Evolutionary conservation across 139 green algal species (phyloP).

Genomic region (Chlamydomonas asymmetrica): DNA sequence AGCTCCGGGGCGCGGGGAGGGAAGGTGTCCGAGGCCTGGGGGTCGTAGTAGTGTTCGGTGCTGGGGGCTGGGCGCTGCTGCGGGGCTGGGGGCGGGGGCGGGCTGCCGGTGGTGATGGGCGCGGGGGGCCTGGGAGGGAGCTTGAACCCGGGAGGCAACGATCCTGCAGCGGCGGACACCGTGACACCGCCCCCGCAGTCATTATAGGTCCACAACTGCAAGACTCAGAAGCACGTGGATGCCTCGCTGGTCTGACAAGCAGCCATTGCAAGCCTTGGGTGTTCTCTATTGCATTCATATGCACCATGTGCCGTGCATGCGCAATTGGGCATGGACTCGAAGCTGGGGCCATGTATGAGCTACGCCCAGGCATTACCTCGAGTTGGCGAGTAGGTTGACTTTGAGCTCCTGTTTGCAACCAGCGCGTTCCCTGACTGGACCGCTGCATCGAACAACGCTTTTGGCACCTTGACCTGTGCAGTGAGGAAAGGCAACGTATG

Average conservation of each 20-base stretch:
- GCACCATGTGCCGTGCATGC: too few species aligned
- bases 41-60: slow-evolving; percentile 18
- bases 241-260: too few species aligned
- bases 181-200: neutral
- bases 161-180: neutral
- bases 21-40: slow-evolving; percentile 1
- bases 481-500: neutral
- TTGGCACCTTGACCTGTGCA: slow-evolving; percentile 43
- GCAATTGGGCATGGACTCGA: too few species aligned
- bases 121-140: neutral
- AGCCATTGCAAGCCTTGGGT: too few species aligned
- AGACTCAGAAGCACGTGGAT: too few species aligned
- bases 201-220: too few species aligned
- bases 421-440: slow-evolving; percentile 27
- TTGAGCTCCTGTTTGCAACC: slow-evolving; percentile 22
- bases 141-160: neutral
- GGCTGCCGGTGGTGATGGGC: neutral
- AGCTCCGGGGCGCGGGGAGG: slow-evolving; percentile 10
- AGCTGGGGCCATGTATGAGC: too few species aligned
- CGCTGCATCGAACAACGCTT: slow-evolving; percentile 36
- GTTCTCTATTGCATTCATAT: too few species aligned
- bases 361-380: neutral
- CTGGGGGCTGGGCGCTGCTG: neutral
- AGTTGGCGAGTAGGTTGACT: neutral
- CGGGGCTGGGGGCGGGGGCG: neutral